Evolutionary conservation across 2,329 filamentous ascomycete genomes (phyloP), one percentile per base, ranked within the genome.

Genomic region (Botryotinia convoluta): DNA sequence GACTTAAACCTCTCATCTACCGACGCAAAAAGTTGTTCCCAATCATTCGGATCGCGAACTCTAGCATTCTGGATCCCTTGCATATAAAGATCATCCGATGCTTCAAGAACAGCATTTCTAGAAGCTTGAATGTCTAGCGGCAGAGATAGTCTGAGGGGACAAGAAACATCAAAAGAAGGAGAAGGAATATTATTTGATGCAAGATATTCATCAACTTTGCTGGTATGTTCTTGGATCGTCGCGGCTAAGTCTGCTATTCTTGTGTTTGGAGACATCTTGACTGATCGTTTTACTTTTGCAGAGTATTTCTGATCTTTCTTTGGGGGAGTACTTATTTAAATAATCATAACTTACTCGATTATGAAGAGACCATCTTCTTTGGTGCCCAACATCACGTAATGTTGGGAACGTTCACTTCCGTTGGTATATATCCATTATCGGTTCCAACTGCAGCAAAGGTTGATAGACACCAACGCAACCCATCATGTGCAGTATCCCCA

Each of bases 71-170:
- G 59, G 20, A 70, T 42, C 0, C 32, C 22, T n/a, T 65, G 71
- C 67, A 73, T 73, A 1, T 35, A n/a, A 1, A 71, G 16, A 35
- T 70, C 65, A 20, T 64, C 44, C 4, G 69, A 62, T 39, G 69
- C 69, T 18, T 42, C 60, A 29, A 71, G 59, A n/a, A 64, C 16
- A 39, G 29, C 14, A 42, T 64, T 32, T 57, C 44, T 42, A 18
- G 64, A 61, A 42, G 42, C 20, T 44, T 62, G 29, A 18, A 73
- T 45, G 9, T 57, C 35, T n/a, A 51, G 63, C 20, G 63, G 51
- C 10, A 68, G 54, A 26, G 48, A 57, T 26, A 69, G 51, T 42
- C 6, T 45, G 10, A 42, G 22, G 39, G 74, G 74, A 59, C 42
- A 32, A 22, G 54, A 60, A 35, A 48, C 22, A 45, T 71, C 59